These are phyloP conservation scores for Mrakia frigida DNA, from an alignment of 768 basidiomycete species.

Conservation along the genomic window DNA sequence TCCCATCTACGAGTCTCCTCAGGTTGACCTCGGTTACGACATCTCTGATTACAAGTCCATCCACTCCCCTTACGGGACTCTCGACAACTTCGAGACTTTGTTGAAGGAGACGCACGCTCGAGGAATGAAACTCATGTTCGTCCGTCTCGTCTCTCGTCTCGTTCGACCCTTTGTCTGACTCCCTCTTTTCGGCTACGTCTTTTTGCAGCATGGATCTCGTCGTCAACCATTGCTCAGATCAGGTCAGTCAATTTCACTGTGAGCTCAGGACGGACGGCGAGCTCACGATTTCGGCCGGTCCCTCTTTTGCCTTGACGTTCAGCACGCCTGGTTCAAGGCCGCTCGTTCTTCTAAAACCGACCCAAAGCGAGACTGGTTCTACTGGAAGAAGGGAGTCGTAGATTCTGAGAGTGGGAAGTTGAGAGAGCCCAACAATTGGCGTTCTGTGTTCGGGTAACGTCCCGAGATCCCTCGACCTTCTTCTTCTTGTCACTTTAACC, in stretches of 20 bases:
- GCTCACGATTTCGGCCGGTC: too few relatives aligned
- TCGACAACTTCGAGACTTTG: conserved; percentile 48
- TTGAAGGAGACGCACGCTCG: conserved; percentile 50
- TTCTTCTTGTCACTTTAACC: too few relatives aligned
- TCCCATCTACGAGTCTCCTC: conserved; percentile 64
- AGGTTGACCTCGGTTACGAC: conserved; percentile 63
- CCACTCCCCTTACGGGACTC: conserved; percentile 56
- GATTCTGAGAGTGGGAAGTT: conserved; percentile 52
- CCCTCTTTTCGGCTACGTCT: background rate
- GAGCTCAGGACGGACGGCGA: too few relatives aligned
- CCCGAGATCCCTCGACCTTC: too few relatives aligned
- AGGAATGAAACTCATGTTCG: conserved; percentile 67
- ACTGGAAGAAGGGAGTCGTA: conserved; percentile 61
- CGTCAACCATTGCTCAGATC: conserved; percentile 17
- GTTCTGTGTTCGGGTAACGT: conserved; percentile 50
- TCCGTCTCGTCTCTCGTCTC: conserved; percentile 4
- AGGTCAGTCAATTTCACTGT: too few relatives aligned
- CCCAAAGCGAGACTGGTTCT: conserved; percentile 69
- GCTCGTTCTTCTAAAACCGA: conserved; percentile 53
- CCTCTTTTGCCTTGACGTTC: too few relatives aligned
- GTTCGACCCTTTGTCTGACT: background rate
- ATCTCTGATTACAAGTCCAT: conserved; percentile 44
- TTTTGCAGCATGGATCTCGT: conserved; percentile 10
- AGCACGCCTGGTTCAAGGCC: conserved; percentile 69
- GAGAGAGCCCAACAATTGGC: conserved; percentile 69